Percentiles rank a stretch among this genome's conserved stretches.
These are phyloP conservation scores for Xerocomellus amylosporus DNA, from an alignment of 768 basidiomycete genomes.

Conservation along the genomic window DNA sequence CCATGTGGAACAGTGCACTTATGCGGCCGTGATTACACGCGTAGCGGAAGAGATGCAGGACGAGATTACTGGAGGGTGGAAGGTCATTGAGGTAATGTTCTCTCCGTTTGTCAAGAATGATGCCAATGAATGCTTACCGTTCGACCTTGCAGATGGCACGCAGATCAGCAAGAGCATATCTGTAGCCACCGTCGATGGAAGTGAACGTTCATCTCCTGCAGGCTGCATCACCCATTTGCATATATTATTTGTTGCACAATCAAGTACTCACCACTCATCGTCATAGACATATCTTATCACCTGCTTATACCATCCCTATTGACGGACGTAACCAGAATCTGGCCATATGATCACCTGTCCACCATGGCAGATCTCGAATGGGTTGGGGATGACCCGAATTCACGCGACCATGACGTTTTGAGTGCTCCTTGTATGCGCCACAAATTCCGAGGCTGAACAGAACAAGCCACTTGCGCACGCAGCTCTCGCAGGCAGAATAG, in stretches of 20 bases:
- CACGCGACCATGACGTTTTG: not conserved
- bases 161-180: constrained; percentile 48
- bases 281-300: constrained; percentile 30
- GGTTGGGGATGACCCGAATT: not conserved
- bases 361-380: not conserved
- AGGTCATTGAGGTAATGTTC: constrained; percentile 82
- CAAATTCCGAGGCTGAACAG: not conserved
- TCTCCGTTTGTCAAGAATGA: not conserved
- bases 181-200: constrained; percentile 27
- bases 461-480: too few relatives aligned
- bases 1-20: constrained; percentile 89
- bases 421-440: not conserved
- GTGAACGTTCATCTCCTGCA: not conserved
- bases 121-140: not conserved
- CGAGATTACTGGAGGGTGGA: constrained; percentile 97
- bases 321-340: not conserved
- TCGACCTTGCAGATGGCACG: constrained; percentile 46
- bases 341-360: not conserved
- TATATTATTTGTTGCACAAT: constrained; percentile 18
- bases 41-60: constrained; percentile 85
- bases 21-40: constrained; percentile 88
- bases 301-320: constrained; percentile 21
- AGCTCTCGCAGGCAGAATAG: too few relatives aligned
- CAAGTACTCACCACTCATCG: constrained; percentile 32
- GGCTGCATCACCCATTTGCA: constrained; percentile 6